Conservation (phyloP, 2,329 filamentous ascomycete genomes). For the Cercospora zeina region DNA sequence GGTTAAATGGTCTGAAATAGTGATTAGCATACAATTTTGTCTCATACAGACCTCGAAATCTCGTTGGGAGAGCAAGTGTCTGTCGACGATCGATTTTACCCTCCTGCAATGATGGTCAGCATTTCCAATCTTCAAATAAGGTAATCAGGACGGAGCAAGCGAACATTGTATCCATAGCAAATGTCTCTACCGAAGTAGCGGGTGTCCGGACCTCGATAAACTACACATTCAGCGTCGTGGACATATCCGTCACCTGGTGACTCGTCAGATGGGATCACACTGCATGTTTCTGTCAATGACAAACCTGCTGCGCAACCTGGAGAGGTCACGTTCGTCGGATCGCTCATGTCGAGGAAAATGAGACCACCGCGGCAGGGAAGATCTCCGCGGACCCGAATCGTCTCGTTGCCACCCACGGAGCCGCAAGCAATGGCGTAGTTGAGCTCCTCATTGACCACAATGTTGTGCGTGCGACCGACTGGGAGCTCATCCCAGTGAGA, state of each 20-base stretch:
- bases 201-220: constrained; percentile 52
- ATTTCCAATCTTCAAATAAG: not conserved
- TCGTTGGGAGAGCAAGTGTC: not conserved
- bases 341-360: constrained; percentile 56
- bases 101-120: not conserved
- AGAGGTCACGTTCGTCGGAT: constrained; percentile 52
- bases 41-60: not conserved
- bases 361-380: constrained; percentile 51
- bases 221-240: constrained; percentile 57
- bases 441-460: constrained; percentile 54
- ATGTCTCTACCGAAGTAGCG: constrained; percentile 51
- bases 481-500: constrained; percentile 22
- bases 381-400: constrained; percentile 25
- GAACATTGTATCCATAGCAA: constrained; percentile 54
- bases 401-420: constrained; percentile 28
- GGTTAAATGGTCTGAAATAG: constrained; percentile 44
- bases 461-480: constrained; percentile 49
- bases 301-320: constrained; percentile 50
- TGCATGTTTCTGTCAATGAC: constrained; percentile 22
- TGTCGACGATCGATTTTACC: not conserved
- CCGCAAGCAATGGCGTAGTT: constrained; percentile 44
- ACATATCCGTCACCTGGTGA: constrained; percentile 53
- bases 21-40: not conserved
- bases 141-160: not conserved
- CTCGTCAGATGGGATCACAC: not conserved